Conservation (phyloP, 768 basidiomycete species). For the Lentinula sp. region DNA sequence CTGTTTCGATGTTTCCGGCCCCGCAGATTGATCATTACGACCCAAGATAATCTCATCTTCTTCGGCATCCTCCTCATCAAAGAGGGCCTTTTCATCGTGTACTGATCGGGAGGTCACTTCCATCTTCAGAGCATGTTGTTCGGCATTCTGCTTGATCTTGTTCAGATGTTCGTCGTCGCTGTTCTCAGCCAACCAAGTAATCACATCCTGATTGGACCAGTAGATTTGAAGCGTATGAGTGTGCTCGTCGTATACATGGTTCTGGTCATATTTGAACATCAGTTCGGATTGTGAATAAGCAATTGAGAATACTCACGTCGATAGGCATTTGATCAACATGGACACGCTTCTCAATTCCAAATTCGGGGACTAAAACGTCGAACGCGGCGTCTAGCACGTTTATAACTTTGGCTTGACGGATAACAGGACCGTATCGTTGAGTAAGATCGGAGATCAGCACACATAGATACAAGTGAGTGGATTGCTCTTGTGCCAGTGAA, state of each 20-base stretch:
- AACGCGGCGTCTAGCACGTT: constrained; percentile 97
- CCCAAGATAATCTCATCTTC: constrained; percentile 83
- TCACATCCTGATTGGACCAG: constrained; percentile 93
- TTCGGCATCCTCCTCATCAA: constrained; percentile 81
- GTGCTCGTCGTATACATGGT: constrained; percentile 95
- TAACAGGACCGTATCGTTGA: constrained; percentile 89
- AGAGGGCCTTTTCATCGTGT: constrained; percentile 82
- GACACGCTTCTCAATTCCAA: constrained; percentile 98
- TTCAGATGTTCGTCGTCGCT: constrained; percentile 94
- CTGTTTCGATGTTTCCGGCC: constrained; percentile 69
- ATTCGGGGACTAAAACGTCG: constrained; percentile 93
- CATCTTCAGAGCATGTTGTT: constrained; percentile 89
- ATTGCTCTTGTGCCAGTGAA: constrained; percentile 91
- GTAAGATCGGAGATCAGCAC: constrained; percentile 93
- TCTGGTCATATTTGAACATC: constrained; percentile 37
- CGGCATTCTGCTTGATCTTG: constrained; percentile 90
- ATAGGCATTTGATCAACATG: constrained; percentile 99
- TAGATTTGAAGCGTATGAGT: constrained; percentile 89
- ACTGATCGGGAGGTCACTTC: constrained; percentile 81
- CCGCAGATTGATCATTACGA: constrained; percentile 37
- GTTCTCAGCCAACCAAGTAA: constrained; percentile 91
- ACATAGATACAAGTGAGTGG: constrained; percentile 91
- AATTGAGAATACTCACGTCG: constrained; percentile 51
- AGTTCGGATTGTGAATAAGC: background rate
- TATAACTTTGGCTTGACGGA: constrained; percentile 92